Conservation (phyloP, 2,329 filamentous ascomycete genomes). For the Colletotrichum lini region DNA sequence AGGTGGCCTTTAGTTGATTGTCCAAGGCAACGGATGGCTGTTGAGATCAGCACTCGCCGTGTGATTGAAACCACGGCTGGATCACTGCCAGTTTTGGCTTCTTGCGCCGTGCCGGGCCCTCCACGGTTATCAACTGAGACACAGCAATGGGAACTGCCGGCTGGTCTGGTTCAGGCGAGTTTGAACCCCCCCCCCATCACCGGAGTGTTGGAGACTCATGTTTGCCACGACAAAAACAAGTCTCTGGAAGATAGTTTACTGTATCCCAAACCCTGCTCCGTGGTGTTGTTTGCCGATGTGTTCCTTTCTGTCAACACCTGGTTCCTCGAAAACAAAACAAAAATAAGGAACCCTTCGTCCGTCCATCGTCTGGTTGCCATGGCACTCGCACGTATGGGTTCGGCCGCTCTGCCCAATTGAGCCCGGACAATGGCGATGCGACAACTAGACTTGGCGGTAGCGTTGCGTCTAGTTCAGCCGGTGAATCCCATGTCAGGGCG, state of each 20-base stretch:
- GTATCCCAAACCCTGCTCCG: no score
- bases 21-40: neutral
- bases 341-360: no score
- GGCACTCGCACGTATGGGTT: slow-evolving; percentile 10
- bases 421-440: slow-evolving; percentile 3
- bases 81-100: slow-evolving; percentile 19
- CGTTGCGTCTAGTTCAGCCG: slow-evolving; percentile 25
- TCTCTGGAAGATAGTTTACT: no score
- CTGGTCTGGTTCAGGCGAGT: neutral
- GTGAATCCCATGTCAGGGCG: slow-evolving; percentile 30
- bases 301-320: neutral
- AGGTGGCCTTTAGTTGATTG: neutral
- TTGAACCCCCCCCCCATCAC: neutral
- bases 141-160: neutral
- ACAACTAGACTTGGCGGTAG: slow-evolving; percentile 20
- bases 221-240: no score
- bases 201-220: slow-evolving; percentile 4
- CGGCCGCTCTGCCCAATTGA: neutral
- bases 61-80: slow-evolving; percentile 13
- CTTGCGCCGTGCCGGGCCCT: neutral
- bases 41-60: neutral
- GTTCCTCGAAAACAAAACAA: neutral
- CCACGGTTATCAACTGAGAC: neutral
- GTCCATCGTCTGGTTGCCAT: slow-evolving; percentile 14
- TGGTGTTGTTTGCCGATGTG: neutral